Evolutionary conservation across 192 early-diverging fungal species (phyloP).

Genomic region (Coemansia sp.): DNA sequence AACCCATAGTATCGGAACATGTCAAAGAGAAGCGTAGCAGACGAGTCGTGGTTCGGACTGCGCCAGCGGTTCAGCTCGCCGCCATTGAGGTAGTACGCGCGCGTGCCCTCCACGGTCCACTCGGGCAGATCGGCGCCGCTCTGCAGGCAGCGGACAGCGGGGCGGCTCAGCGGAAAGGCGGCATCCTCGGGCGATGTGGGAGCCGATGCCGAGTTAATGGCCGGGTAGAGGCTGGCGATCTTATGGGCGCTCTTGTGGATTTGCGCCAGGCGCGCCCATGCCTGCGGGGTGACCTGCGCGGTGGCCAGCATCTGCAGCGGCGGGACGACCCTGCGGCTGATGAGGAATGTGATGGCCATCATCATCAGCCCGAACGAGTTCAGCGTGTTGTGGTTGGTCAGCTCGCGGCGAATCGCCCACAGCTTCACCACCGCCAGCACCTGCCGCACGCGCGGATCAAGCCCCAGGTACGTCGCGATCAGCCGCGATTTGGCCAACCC

Average conservation of each 20-base stretch:
- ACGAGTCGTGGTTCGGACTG: constrained; percentile 28
- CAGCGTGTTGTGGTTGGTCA: constrained; percentile 14
- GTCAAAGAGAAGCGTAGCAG: constrained; percentile 16
- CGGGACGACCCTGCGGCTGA: constrained; percentile 32
- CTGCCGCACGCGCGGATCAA: constrained; percentile 26
- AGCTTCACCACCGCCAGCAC: constrained; percentile 28
- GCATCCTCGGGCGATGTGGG: neutral
- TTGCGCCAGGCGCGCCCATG: constrained; percentile 7
- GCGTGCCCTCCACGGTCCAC: constrained; percentile 12
- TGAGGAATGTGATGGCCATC: constrained; percentile 43
- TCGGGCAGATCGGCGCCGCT: neutral
- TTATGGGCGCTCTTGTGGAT: constrained; percentile 8
- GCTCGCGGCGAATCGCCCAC: constrained; percentile 23
- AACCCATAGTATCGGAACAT: constrained; percentile 39
- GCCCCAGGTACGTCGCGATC: constrained; percentile 12
- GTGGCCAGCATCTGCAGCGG: constrained; percentile 40
- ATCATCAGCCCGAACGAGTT: constrained; percentile 46
- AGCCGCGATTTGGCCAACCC: constrained; percentile 23
- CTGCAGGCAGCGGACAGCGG: constrained; percentile 7
- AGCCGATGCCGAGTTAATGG: neutral
- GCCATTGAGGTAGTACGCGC: constrained; percentile 16
- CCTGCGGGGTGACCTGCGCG: neutral
- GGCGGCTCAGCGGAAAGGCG: too few relatives aligned
- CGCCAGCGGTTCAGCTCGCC: constrained; percentile 7
- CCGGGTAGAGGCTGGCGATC: constrained; percentile 3